These are phyloP conservation scores for Malus domestica DNA, from an alignment of 306 rosid genomes.

Conservation along the genomic window DNA sequence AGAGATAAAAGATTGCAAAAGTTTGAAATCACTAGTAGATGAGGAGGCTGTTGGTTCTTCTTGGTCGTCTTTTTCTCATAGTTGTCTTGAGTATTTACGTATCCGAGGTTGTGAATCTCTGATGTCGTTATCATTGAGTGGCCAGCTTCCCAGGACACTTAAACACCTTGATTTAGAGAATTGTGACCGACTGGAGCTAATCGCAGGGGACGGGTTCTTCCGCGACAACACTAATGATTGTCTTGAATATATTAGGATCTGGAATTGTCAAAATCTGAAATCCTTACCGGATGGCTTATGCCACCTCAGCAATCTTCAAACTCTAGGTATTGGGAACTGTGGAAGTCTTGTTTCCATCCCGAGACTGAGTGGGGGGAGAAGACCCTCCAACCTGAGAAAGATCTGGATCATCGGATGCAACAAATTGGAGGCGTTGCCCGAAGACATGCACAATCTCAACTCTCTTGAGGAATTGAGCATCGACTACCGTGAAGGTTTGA, in stretches of 20 bases:
- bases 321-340: rapidly evolving
- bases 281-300: not conserved
- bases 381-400: not conserved
- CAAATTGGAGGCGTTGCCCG: not conserved
- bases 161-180: too few species aligned
- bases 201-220: not conserved
- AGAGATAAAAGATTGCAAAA: rapidly evolving
- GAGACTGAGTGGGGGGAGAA: not conserved
- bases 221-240: not conserved
- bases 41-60: not conserved
- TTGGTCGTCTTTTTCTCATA: too few species aligned
- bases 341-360: not conserved
- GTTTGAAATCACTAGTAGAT: not conserved
- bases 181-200: not conserved
- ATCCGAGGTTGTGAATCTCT: too few species aligned
- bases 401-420: not conserved
- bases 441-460: constrained; percentile 2
- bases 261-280: not conserved
- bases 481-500: not conserved
- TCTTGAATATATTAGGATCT: rapidly evolving
- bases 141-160: too few species aligned
- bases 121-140: too few species aligned
- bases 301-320: not conserved
- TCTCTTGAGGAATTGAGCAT: not conserved
- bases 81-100: too few species aligned